Conservation (phyloP, 176 grass and related monocot species). For the Puccinellia tenuiflora region DNA sequence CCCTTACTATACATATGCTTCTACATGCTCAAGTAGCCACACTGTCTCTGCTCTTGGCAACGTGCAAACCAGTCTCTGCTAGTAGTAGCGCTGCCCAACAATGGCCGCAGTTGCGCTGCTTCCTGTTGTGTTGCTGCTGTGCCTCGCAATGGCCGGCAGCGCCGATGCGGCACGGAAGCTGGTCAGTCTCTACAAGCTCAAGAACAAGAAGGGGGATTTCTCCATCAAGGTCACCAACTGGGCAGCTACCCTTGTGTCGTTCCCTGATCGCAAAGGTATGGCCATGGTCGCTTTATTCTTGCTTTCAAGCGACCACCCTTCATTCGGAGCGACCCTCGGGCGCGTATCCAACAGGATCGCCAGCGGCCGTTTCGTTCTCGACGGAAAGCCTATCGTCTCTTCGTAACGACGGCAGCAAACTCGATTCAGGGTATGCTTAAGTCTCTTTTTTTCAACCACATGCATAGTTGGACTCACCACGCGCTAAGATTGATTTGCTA, state of each 20-base stretch:
- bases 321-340: constrained; percentile 67
- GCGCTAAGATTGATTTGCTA: no score
- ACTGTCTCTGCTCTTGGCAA: background rate
- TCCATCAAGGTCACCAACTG: constrained; percentile 77
- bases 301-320: constrained; percentile 1
- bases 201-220: constrained; percentile 53
- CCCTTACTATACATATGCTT: background rate
- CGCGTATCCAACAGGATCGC: constrained; percentile 74
- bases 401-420: constrained; percentile 64
- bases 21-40: background rate
- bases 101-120: constrained; percentile 45
- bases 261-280: constrained; percentile 68
- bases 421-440: constrained; percentile 54
- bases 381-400: constrained; percentile 46
- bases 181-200: constrained; percentile 63
- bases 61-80: background rate
- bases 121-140: constrained; percentile 21
- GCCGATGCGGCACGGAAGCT: constrained; percentile 26
- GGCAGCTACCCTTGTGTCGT: constrained; percentile 59
- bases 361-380: constrained; percentile 45
- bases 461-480: background rate
- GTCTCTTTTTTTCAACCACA: background rate
- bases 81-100: background rate
- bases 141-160: constrained; percentile 16
- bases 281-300: background rate